A percentile compares a stretch with the other conserved stretches of the same genome.
Conservation (phyloP, 768 basidiomycete genomes). For the Mycena pura region DNA sequence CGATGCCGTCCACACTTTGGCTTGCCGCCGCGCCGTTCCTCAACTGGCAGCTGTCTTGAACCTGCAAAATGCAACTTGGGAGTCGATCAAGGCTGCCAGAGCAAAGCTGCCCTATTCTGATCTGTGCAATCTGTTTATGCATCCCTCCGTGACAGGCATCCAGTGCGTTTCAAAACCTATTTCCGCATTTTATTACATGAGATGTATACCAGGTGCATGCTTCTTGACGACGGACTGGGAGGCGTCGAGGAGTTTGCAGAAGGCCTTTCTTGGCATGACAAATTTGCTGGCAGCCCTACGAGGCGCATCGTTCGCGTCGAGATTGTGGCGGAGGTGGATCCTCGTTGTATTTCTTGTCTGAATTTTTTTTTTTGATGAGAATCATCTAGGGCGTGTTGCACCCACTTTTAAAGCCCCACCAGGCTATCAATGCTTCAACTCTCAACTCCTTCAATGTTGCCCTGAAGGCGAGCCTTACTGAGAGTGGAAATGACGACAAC, state of each 20-base stretch:
- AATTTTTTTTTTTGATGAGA: too few species aligned
- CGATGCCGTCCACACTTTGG: constrained; percentile 63
- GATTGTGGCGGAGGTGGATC: constrained; percentile 68
- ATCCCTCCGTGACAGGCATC: constrained; percentile 54
- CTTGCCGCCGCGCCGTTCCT: constrained; percentile 61
- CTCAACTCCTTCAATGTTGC: constrained; percentile 39
- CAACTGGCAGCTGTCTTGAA: constrained; percentile 62
- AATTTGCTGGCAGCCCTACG: constrained; percentile 56
- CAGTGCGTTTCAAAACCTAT: too few species aligned
- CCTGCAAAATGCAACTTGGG: constrained; percentile 58
- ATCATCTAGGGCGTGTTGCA: constrained; percentile 41
- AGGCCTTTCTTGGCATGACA: constrained; percentile 66
- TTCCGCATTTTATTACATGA: too few species aligned
- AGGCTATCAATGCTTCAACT: constrained; percentile 22
- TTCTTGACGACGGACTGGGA: constrained; percentile 78
- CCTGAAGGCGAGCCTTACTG: constrained; percentile 45
- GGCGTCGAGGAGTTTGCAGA: constrained; percentile 54
- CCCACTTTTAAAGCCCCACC: constrained; percentile 30
- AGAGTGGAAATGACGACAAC: constrained; percentile 47
- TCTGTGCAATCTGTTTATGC: constrained; percentile 64
- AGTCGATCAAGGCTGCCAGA: constrained; percentile 58
- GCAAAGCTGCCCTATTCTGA: constrained; percentile 54
- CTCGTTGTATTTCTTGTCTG: background rate
- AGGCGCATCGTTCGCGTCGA: constrained; percentile 76
- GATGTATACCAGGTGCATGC: constrained; percentile 53